These are phyloP conservation scores for Taxillus chinensis DNA, from an alignment of 164 flowering plant species.

Conservation along the genomic window DNA sequence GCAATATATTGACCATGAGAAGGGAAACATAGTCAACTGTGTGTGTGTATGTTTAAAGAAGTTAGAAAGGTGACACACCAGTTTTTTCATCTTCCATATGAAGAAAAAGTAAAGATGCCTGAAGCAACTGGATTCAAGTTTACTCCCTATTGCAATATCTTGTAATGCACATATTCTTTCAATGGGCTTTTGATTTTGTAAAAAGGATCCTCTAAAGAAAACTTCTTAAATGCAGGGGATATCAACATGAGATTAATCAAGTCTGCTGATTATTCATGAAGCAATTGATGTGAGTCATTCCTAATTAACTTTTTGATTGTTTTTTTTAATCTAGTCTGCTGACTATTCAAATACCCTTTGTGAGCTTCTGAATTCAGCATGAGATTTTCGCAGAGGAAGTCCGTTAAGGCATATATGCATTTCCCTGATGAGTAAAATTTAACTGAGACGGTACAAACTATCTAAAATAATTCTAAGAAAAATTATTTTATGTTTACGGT, in stretches of 20 bases:
- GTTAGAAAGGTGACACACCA: constrained; percentile 40
- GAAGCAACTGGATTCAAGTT: constrained; percentile 72
- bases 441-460: no score
- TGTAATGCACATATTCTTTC: background rate
- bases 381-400: no score
- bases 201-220: background rate
- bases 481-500: no score
- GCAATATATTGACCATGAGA: no score
- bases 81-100: constrained; percentile 61
- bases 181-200: background rate
- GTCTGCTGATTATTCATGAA: constrained; percentile 89
- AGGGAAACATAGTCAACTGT: no score
- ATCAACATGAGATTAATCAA: constrained; percentile 87
- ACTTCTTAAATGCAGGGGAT: constrained; percentile 59
- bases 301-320: background rate
- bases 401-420: no score
- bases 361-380: no score
- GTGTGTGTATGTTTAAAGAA: constrained; percentile 54
- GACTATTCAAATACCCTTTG: no score
- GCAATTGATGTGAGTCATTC: constrained; percentile 79
- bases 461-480: no score
- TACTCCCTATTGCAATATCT: background rate
- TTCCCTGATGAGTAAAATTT: no score
- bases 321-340: no score
- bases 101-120: constrained; percentile 73